Conservation (phyloP, 2,329 filamentous ascomycete species). For the Diaporthe sp. region DNA sequence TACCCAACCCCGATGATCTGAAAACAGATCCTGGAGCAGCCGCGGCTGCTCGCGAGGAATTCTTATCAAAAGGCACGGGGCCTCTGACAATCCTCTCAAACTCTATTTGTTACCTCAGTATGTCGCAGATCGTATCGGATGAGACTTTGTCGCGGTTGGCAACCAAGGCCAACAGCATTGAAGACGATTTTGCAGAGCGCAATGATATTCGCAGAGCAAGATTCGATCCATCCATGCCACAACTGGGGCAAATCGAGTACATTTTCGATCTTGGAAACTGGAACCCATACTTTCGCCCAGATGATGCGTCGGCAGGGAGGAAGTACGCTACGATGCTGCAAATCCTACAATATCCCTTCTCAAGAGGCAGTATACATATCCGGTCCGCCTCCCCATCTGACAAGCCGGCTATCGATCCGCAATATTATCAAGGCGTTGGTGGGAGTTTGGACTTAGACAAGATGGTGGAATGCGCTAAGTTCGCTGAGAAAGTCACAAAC, state of each 20-base stretch:
- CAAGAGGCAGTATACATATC: constrained; percentile 62
- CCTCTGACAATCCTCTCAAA: constrained; percentile 3
- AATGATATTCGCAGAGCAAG: background rate
- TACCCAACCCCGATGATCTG: constrained; percentile 11
- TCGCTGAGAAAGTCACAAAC: constrained; percentile 2
- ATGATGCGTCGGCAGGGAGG: constrained; percentile 45
- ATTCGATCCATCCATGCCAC: background rate
- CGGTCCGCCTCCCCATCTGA: constrained; percentile 34
- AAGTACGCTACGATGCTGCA: constrained; percentile 62
- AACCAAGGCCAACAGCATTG: background rate
- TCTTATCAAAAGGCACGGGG: background rate
- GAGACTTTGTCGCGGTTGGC: background rate
- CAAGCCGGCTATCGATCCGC: constrained; percentile 10
- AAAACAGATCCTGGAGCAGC: background rate
- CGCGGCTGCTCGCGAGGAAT: background rate
- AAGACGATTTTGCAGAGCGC: constrained; percentile 5
- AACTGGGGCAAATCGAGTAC: constrained; percentile 14
- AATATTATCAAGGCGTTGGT: background rate
- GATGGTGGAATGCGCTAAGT: constrained; percentile 4
- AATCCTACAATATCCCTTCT: constrained; percentile 65
- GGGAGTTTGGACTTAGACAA: background rate
- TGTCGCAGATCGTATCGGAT: background rate
- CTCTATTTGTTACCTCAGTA: constrained; percentile 16
- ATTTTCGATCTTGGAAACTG: constrained; percentile 21
- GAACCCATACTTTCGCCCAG: background rate